Base-by-base conservation (phyloP, 202 grass and related monocot species). In the Brachypodium distachyon region DNA sequence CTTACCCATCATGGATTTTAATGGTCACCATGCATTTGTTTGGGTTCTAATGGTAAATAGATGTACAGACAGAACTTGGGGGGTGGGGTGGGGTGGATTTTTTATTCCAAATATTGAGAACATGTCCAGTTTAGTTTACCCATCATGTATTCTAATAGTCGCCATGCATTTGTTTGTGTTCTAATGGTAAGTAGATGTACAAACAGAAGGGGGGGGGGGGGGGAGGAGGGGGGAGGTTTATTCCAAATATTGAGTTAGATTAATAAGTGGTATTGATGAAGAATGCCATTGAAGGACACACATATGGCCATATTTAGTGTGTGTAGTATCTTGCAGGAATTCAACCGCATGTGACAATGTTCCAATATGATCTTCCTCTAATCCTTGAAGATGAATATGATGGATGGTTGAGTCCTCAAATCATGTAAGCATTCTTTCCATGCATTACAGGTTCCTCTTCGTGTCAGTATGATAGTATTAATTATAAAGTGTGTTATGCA, bases 361-460 rank as follows among this genome's bases (percentile, higher is more conserved):
- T 83, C 76, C 90, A 92, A 19, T 55, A 77, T 3, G 90, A 89
- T 73, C 70, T 89, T 21, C 86, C 86, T 17, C 64, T 86, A 64
- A 29, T 48, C 18, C 74, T 89, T 40, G 65, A 89, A 46, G 86
- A 92, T 37, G 70, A 84, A 17, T 89, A 89, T 37, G 25, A 12
- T 8, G 90, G 90, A 6, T 39, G 81, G n/a, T 27, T 86, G 29
- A 86, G 86, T 55, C 64, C 70, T 3, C 56, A 70, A 54, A 83
- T 92, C 54, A 7, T 57, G 54, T 57, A 27, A 56, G 53, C n/a
- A 34, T 64, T 70, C 6, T 73, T 49, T 61, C 21, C 19, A 65
- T 33, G 26, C 23, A 32, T 22, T 52, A 46, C 13, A 36, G 3
- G 19, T 51, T 73, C 73, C 1, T 36, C 28, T 82, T 64, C 13